Percentiles rank a stretch among this genome's conserved stretches.
These are phyloP conservation scores for Berkeleyomyces rouxiae DNA, from an alignment of 2,329 filamentous ascomycete genomes.

Conservation along the genomic window DNA sequence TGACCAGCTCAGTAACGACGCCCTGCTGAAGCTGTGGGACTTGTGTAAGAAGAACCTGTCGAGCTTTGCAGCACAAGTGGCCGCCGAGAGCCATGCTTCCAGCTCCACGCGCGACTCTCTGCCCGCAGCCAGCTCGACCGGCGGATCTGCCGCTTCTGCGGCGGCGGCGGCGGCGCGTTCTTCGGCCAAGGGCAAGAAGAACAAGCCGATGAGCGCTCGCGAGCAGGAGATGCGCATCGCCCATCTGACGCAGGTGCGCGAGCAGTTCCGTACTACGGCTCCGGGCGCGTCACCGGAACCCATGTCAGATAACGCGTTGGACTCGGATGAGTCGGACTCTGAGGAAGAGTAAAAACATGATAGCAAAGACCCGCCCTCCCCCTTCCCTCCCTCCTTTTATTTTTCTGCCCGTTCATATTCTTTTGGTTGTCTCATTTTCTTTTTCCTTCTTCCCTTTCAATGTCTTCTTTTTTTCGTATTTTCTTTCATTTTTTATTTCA, in stretches of 20 bases:
- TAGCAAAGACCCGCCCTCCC: neutral
- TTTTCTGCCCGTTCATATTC: neutral
- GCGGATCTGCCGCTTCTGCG: conserved; percentile 14
- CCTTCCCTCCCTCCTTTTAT: neutral
- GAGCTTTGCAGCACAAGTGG: conserved; percentile 19
- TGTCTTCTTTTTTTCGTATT: neutral
- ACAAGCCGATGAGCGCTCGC: conserved; percentile 57
- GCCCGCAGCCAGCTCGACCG: conserved; percentile 15
- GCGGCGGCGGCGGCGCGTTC: conserved; percentile 20
- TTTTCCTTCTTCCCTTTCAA: neutral
- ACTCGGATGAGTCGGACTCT: conserved; percentile 28
- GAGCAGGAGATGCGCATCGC: conserved; percentile 52
- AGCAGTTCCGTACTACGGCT: conserved; percentile 16
- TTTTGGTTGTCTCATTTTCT: neutral
- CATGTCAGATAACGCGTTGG: conserved; percentile 12
- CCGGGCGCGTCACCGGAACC: conserved; percentile 13
- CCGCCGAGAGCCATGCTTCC: neutral
- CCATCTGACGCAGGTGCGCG: conserved; percentile 38
- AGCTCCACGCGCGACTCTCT: conserved; percentile 17
- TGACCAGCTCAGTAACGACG: conserved; percentile 38
- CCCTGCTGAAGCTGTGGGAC: conserved; percentile 34
- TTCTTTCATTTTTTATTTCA: neutral
- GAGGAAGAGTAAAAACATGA: conserved; percentile 27
- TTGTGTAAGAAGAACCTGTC: conserved; percentile 28
- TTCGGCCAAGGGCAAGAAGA: conserved; percentile 46